Base-by-base conservation (phyloP, 2,329 filamentous ascomycete genomes). In the Colletotrichum filicis region DNA sequence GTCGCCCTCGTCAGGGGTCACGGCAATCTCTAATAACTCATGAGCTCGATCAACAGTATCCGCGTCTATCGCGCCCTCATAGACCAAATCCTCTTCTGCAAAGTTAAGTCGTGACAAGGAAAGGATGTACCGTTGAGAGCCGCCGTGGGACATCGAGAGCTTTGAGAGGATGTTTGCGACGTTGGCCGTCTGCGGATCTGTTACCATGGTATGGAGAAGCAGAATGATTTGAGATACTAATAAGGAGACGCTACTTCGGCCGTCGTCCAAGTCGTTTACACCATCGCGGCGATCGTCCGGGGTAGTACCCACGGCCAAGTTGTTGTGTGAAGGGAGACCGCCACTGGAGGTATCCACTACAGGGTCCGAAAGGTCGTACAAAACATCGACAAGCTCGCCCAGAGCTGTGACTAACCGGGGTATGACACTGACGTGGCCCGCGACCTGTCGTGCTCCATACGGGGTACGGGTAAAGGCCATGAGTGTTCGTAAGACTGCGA, bases 71-170 rank as follows among this genome's bases (percentile, higher is more conserved):
- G 92, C 92, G 1, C 87, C 86, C 82, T 98, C 95, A 32, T 97
- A 87, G 12, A 97, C 89, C 9, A 94, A 82, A 35, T 94, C 93
- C 74, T 97, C 94, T 62, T 92, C 90, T 6, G 91, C 92, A 80
- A 98, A 98, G 0, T 94, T 95, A n/a, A 98, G 84, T 55, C 96
- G 85, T 0, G 94, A 95, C 57, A 99, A 85, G 2, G 91, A 91
- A 11, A 98, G 89, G 1, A 97, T 85, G 78, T 97, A 96, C 65
- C 95, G 95, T 78, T 98, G 95, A 64, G 91, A 90, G 0, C 92
- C 94, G 3, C 94, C 94, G 5, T 90, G 87, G 0, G 94, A 89
- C 9, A 89, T 88, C 0, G 88, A 87, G 5, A 98, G 85, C 80
- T 96, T 97, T 61, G 89, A 87, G 61, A 91, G 88, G 74, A 97